Evolutionary conservation across 2,329 filamentous ascomycete species (phyloP), one percentile per base, ranked within the genome.

Genomic region (Hirsutella minnesotensis): DNA sequence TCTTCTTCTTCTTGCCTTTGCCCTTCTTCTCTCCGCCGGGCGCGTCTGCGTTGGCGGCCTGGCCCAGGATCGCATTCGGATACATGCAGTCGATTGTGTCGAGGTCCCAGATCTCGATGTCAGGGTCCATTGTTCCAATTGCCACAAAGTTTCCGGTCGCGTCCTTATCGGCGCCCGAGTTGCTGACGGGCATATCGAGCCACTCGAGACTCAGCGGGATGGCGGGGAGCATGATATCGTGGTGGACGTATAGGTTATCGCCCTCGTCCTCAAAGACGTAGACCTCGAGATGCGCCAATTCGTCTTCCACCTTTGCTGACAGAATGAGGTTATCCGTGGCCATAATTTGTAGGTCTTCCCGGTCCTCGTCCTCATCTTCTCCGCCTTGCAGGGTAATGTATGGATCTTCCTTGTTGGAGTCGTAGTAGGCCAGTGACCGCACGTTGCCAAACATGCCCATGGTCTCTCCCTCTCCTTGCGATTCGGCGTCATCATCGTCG

Each of bases 41-140:
- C 15, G 68, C 67, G 38, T 72, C 69, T 2, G 64, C 56, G 38
- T 69, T 72, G 31, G 69, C 70, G 43, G 76, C 79, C 57, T 90
- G 84, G 9, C 92, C 92, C 5, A 98, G 78, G 49, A 98, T 94
- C 9, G 90, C 89, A 59, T 95, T 94, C 19, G 92, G 92, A 58
- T 95, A 98, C 85, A 98, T 94, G 77, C 84, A 86, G 67, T 98
- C 92, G 41, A 98, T 80, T 8, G 88, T 83, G 60, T 98, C 92
- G 42, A 98, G 72, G 59, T 98, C 89, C 92, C 92, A 98, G 42
- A 98, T 81, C 68, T 98, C 92, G 53, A 98, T 98, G 57, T 98
- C 92, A 2, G 92, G 90, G 58, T 96, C 90, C 79, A 96, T 95
- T 4, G 92, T 96, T 44, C 89, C 92, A 31, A 98, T 79, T 5